phyloP scores from a whole-genome alignment of 352 stramenopile species.

The Pythium volutum region DNA sequence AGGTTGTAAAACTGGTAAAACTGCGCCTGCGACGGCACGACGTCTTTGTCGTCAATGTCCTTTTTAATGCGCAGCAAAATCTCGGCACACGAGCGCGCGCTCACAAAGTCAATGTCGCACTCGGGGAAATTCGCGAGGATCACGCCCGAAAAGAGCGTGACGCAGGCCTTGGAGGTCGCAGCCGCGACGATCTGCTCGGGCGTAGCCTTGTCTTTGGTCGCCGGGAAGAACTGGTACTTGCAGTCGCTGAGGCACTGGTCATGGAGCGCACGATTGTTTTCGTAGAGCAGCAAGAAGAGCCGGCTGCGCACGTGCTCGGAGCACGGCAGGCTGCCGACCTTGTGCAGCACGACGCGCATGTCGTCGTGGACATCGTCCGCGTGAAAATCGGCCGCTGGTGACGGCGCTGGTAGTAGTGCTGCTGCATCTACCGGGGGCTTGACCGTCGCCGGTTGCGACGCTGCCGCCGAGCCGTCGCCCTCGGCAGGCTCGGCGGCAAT shows the following conservation, averaged over 20 bases:
- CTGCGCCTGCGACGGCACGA: slow-evolving; percentile 22
- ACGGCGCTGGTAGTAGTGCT: neutral
- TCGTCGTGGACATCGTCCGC: slow-evolving; percentile 19
- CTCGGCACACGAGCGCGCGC: slow-evolving; percentile 24
- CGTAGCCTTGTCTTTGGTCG: slow-evolving; percentile 41
- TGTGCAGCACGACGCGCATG: slow-evolving; percentile 24
- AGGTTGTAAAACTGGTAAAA: slow-evolving; percentile 34
- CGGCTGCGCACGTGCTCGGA: slow-evolving; percentile 7
- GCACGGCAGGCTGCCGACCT: slow-evolving; percentile 21
- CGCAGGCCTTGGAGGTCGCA: slow-evolving; percentile 34
- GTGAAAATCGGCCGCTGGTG: slow-evolving; percentile 1
- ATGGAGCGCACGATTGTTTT: slow-evolving; percentile 51
- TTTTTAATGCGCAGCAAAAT: slow-evolving; percentile 27
- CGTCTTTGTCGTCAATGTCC: slow-evolving; percentile 20
- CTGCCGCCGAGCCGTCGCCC: neutral
- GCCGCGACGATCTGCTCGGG: slow-evolving; percentile 35
- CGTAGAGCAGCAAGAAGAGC: slow-evolving; percentile 37
- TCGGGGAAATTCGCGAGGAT: slow-evolving; percentile 31
- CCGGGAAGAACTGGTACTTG: slow-evolving; percentile 64
- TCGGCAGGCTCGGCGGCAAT: neutral
- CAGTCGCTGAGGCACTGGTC: slow-evolving; percentile 42
- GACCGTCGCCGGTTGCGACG: neutral
- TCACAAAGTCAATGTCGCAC: slow-evolving; percentile 38
- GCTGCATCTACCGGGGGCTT: neutral
- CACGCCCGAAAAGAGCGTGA: slow-evolving; percentile 17